Conservation (phyloP, 371 early-diverging fungal genomes). For the Syncephalastrum sp. region DNA sequence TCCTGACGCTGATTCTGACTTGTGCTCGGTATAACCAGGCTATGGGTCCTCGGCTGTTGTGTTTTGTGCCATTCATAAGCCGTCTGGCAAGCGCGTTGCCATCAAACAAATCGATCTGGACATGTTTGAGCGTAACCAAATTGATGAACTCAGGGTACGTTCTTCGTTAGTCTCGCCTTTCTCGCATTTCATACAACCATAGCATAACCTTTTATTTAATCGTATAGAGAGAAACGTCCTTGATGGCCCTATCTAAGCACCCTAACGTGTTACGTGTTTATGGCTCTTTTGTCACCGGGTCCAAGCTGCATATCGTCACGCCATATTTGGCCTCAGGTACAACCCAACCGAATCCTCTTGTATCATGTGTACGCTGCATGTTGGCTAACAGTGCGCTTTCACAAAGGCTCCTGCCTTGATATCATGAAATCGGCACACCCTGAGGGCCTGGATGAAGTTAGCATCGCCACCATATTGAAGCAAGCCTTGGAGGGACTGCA, state of each 20-base stretch:
- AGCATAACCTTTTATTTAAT: neutral
- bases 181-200: neutral
- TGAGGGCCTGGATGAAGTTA: slow-evolving; percentile 81
- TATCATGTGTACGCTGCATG: neutral
- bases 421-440: slow-evolving; percentile 84
- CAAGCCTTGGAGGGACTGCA: slow-evolving; percentile 83
- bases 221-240: slow-evolving; percentile 76
- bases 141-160: neutral
- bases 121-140: slow-evolving; percentile 91
- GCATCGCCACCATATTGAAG: slow-evolving; percentile 83
- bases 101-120: slow-evolving; percentile 91
- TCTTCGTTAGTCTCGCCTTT: neutral
- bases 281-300: slow-evolving; percentile 80
- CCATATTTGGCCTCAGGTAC: slow-evolving; percentile 78
- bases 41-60: slow-evolving; percentile 91
- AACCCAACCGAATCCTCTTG: neutral
- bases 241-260: slow-evolving; percentile 86
- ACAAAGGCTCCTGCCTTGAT: slow-evolving; percentile 72
- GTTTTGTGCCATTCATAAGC: slow-evolving; percentile 77
- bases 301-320: slow-evolving; percentile 81
- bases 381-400: neutral
- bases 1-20: slow-evolving; percentile 50
- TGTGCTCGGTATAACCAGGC: slow-evolving; percentile 44
- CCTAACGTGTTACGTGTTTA: slow-evolving; percentile 81
- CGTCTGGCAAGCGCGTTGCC: slow-evolving; percentile 69